Conservation (phyloP, 495 filamentous ascomycete genomes). For the Podospora didyma region DNA sequence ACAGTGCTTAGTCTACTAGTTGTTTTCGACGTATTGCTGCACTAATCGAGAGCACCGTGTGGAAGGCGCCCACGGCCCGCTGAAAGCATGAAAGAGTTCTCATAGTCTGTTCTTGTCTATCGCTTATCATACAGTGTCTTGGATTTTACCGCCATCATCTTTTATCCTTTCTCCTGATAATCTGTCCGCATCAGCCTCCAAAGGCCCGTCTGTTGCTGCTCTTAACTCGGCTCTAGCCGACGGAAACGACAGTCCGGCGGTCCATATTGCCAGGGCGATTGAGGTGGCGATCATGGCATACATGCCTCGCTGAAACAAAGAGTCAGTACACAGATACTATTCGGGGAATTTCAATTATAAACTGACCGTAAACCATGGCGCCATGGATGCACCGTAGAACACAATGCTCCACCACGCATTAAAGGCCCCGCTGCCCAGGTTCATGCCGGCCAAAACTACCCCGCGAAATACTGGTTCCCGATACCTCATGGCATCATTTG, state of each 20-base stretch:
- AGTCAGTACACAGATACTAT: neutral
- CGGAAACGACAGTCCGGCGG: slow-evolving; percentile 40
- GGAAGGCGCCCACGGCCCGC: no score
- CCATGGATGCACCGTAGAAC: slow-evolving; percentile 57
- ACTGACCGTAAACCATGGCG: slow-evolving; percentile 54
- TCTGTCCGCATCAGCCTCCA: no score
- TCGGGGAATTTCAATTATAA: neutral
- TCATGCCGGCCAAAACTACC: slow-evolving; percentile 55
- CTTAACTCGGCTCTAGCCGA: slow-evolving; percentile 30
- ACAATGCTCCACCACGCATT: slow-evolving; percentile 64
- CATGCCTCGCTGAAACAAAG: slow-evolving; percentile 42
- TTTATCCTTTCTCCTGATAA: no score
- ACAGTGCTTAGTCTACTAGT: no score
- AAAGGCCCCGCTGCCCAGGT: slow-evolving; percentile 53
- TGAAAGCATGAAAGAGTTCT: no score
- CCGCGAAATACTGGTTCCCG: slow-evolving; percentile 42
- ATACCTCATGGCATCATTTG: slow-evolving; percentile 53
- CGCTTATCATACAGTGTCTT: no score
- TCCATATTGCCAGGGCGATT: slow-evolving; percentile 49
- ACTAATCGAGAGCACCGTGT: no score
- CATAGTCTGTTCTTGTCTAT: no score
- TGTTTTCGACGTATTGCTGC: no score
- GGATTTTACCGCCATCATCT: no score
- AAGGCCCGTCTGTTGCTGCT: neutral
- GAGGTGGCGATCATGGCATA: slow-evolving; percentile 56